Percentiles rank a stretch among this genome's conserved stretches.
Evolutionary conservation across 2,329 filamentous ascomycete species (phyloP).

Genomic region (Verticillium albo-atrum): DNA sequence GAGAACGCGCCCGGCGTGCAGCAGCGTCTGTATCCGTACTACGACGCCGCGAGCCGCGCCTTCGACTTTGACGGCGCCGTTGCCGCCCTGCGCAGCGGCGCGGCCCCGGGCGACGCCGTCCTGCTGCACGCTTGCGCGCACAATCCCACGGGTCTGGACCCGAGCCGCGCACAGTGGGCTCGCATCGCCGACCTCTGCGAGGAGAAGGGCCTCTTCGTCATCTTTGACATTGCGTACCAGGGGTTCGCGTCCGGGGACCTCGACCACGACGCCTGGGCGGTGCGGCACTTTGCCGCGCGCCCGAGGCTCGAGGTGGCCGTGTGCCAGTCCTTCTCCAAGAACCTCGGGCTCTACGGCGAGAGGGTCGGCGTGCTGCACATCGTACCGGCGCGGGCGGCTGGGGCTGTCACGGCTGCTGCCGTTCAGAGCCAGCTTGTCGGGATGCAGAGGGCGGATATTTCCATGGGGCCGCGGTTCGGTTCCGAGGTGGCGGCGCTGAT

Average conservation of each 20-base stretch:
- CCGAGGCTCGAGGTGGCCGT: constrained; percentile 15
- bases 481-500: constrained; percentile 22
- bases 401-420: not conserved
- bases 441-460: not conserved
- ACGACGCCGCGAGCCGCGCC: constrained; percentile 11
- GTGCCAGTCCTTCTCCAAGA: constrained; percentile 23
- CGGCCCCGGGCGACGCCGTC: constrained; percentile 19
- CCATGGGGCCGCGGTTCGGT: not conserved
- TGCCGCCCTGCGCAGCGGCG: constrained; percentile 12
- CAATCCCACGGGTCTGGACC: constrained; percentile 28
- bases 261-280: constrained; percentile 22
- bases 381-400: not conserved
- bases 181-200: constrained; percentile 20
- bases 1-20: constrained; percentile 12
- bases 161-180: constrained; percentile 20
- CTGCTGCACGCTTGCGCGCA: constrained; percentile 26
- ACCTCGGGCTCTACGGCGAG: constrained; percentile 24
- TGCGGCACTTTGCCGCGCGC: constrained; percentile 20
- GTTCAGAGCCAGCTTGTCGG: not conserved
- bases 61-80: constrained; percentile 22
- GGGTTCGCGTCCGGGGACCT: constrained; percentile 26
- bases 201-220: constrained; percentile 18
- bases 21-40: constrained; percentile 19
- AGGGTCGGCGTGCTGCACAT: constrained; percentile 15
- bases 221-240: constrained; percentile 28